Base-by-base conservation (phyloP, 225 moss, liverwort and hornwort species). In the Antitrichia curtipendula region DNA sequence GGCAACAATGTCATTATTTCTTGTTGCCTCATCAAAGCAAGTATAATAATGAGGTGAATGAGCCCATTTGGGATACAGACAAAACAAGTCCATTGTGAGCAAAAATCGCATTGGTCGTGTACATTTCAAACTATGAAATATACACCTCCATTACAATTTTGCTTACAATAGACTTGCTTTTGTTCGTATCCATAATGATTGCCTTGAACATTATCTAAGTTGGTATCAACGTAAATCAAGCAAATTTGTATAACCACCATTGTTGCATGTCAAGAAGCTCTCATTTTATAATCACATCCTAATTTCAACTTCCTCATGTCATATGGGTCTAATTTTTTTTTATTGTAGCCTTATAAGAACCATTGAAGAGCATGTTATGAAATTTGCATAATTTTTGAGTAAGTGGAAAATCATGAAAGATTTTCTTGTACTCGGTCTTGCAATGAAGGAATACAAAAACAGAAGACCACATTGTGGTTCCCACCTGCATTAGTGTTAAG, bases 151-250 rank as follows among this genome's bases (percentile, higher is more conserved):
- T 81, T 45, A 62, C 29, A 34, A 34, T 24, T 22, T 81, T 16
- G 3, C 16, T 47, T 22, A 34, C 34, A 45, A 11, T 61, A 5
- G 10, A 9, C 23, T 23, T 31, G 34, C 32, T 20, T 18, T 57
- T 8, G 7, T 38, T 9, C 22, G 27, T 38, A 27, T 57, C 16
- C 34, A 16, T 34, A 22, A 16, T 61, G 23, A 50, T 50, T 40
- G 24, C 25, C 9, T 70, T 41, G 25, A 71, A 71, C 9, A 43
- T 16, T 43, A 27, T 43, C 27, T 5, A 27, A 9, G 2, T 14
- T 9, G 9, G 3, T 71, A 24, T 43, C 16, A 43, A 9, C 2
- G 0, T 43, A 43, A 70, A 41, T 0, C 1, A 1, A 71, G 6
- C 8, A 71, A 71, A 16, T 43, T 71, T 71, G 0, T 28, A 1